phyloP scores from a whole-genome alignment of 805 yeast genomes.

The Yarrowia divulgata region DNA sequence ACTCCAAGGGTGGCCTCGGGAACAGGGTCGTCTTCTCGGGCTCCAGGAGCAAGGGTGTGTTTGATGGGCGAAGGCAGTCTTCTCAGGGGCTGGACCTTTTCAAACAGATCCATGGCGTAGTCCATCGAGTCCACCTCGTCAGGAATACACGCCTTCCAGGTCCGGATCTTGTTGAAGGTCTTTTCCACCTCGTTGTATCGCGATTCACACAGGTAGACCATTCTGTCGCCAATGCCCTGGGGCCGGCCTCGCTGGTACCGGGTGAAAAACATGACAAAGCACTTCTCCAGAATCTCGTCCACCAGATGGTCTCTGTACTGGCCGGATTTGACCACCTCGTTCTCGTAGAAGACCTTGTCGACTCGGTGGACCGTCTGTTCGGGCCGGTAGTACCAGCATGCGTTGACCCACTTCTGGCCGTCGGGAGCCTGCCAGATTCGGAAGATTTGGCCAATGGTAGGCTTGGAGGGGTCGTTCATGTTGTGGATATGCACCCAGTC shows the following conservation, averaged over 20 bases:
- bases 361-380: slow-evolving; percentile 96
- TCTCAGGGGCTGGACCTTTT: slow-evolving; percentile 74
- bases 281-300: slow-evolving; percentile 88
- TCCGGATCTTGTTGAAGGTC: slow-evolving; percentile 90
- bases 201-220: slow-evolving; percentile 91
- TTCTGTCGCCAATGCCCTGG: slow-evolving; percentile 66
- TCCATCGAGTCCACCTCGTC: slow-evolving; percentile 84
- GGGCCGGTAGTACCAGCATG: slow-evolving; percentile 97
- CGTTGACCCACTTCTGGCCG: slow-evolving; percentile 86
- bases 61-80: slow-evolving; percentile 86
- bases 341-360: slow-evolving; percentile 87
- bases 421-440: slow-evolving; percentile 85
- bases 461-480: slow-evolving; percentile 86
- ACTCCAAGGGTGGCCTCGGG: slow-evolving; percentile 86
- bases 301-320: slow-evolving; percentile 94
- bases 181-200: slow-evolving; percentile 92
- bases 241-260: slow-evolving; percentile 96
- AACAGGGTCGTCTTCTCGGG: slow-evolving; percentile 72
- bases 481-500: slow-evolving; percentile 93
- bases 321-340: slow-evolving; percentile 96
- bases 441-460: slow-evolving; percentile 93
- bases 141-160: slow-evolving; percentile 98
- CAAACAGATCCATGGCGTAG: slow-evolving; percentile 63
- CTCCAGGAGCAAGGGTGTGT: slow-evolving; percentile 75
- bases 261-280: slow-evolving; percentile 93